Evolutionary conservation across 371 early-diverging fungal species (phyloP).

Genomic region (Mortierella sp.): DNA sequence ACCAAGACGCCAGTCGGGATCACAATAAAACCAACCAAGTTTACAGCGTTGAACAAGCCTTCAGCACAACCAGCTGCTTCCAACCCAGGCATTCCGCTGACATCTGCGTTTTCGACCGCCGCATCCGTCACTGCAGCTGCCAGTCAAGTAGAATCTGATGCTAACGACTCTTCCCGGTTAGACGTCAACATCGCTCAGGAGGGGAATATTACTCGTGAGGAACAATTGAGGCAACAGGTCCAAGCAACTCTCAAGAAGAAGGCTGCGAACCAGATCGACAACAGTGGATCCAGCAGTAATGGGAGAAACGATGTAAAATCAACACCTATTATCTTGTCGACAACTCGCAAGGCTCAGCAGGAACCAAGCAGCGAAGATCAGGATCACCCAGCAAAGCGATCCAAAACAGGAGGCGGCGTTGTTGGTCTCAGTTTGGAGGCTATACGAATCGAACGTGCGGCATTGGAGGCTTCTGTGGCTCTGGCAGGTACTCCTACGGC

Average conservation of each 20-base stretch:
- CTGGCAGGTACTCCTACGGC: not conserved
- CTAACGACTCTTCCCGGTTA: not conserved
- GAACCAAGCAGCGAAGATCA: constrained; percentile 20
- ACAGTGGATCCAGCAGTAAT: not conserved
- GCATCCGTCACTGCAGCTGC: not conserved
- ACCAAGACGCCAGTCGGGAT: not conserved
- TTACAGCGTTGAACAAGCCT: not conserved
- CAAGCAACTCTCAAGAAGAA: constrained; percentile 6
- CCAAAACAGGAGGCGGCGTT: constrained; percentile 14
- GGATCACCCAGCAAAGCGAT: constrained; percentile 16
- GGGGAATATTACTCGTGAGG: not conserved
- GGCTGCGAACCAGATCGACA: not conserved
- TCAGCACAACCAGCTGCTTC: not conserved
- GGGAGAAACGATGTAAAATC: constrained; percentile 9
- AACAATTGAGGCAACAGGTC: constrained; percentile 5
- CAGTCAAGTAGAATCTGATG: not conserved
- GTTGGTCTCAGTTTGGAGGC: constrained; percentile 29
- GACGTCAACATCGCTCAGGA: not conserved
- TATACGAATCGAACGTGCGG: constrained; percentile 29
- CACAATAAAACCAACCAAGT: not conserved
- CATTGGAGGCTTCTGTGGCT: not conserved
- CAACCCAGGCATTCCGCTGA: not conserved
- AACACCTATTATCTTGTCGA: constrained; percentile 13
- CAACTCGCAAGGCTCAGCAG: constrained; percentile 11
- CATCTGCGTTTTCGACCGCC: not conserved